Evolutionary conservation across 2,329 filamentous ascomycete species (phyloP), one percentile per base, ranked within the genome.

Genomic region (Blastomyces emzantsi): DNA sequence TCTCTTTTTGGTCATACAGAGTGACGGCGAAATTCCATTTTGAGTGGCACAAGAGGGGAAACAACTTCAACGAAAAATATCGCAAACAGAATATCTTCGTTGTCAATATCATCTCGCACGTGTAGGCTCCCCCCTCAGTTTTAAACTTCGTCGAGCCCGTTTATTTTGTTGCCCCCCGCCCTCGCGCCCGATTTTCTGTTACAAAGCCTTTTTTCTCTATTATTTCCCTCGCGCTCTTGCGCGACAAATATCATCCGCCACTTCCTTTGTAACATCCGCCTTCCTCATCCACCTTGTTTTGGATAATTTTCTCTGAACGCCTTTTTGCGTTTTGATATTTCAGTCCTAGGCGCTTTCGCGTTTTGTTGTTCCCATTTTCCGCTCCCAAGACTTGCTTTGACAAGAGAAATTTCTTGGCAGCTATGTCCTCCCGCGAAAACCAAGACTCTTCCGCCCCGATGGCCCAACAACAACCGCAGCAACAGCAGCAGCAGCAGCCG

Each of bases 391-490:
- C 66, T 67, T 39, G 51, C 36, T 55, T 47, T 63, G 69, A 73
- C 70, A 71, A 74, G 69, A 72, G 66, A 69, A 62, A 69, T 72
- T 71, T 74, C 73, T 75, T 76, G 73, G 74, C 74, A 73, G 75
- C 74, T 73, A 70, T 77, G 74, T 74, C 75, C 72, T 77, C 76
- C 74, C 70, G 74, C 67, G 75, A 77, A 64, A 71, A 72, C 66
- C 73, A 74, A 73, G 67, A 71, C 70, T 66, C 68, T 66, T 69
- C 70, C 64, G 66, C 67, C 33, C 64, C 70, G 64, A 54, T 62
- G 60, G 39, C 39, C 8, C 64, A 64, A 36, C 64, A 64, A 28
- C 64, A 65, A 52, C 64, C 64, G 22, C 63, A 58, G 36, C 63
- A 62, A 22, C 64, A 63, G 51, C 64, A 65, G 39, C 60, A 57